phyloP scores from a whole-genome alignment of 2,329 filamentous ascomycete species.

The Colletotrichum abscissum region DNA sequence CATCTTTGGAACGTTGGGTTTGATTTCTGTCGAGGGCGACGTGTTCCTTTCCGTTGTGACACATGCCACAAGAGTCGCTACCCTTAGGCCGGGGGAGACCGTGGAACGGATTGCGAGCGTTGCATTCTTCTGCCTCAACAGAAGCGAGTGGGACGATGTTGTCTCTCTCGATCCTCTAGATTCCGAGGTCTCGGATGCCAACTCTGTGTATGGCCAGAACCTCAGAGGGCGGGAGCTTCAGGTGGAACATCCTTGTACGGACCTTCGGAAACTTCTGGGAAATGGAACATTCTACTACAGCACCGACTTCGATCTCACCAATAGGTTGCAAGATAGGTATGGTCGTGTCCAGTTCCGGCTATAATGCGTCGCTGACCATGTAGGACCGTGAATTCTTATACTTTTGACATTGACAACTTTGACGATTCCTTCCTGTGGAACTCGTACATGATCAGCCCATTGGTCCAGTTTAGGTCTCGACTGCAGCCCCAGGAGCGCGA shows the following conservation, averaged over 20 bases:
- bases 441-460: conserved; percentile 95
- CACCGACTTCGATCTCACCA: conserved; percentile 96
- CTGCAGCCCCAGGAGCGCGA: conserved; percentile 80
- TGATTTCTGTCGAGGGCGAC: conserved; percentile 86
- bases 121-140: conserved; percentile 93
- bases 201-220: conserved; percentile 60
- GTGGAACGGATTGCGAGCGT: conserved; percentile 88
- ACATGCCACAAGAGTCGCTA: conserved; percentile 81
- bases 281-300: conserved; percentile 98
- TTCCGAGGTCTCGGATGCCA: conserved; percentile 58
- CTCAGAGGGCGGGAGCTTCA: conserved; percentile 75
- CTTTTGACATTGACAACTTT: conserved; percentile 91
- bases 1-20: conserved; percentile 86
- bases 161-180: conserved; percentile 66
- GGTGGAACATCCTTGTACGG: conserved; percentile 88
- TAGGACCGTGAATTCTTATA: conserved; percentile 78
- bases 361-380: conserved; percentile 35
- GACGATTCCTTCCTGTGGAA: conserved; percentile 97
- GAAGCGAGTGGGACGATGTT: conserved; percentile 85
- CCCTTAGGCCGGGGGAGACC: conserved; percentile 86
- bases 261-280: conserved; percentile 89
- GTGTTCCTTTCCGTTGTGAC: conserved; percentile 94
- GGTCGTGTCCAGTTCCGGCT: conserved; percentile 27
- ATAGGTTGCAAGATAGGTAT: conserved; percentile 88
- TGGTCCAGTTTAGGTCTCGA: conserved; percentile 88